phyloP scores from a whole-genome alignment of 2,329 filamentous ascomycete genomes.

The Scedosporium dehoogii region DNA sequence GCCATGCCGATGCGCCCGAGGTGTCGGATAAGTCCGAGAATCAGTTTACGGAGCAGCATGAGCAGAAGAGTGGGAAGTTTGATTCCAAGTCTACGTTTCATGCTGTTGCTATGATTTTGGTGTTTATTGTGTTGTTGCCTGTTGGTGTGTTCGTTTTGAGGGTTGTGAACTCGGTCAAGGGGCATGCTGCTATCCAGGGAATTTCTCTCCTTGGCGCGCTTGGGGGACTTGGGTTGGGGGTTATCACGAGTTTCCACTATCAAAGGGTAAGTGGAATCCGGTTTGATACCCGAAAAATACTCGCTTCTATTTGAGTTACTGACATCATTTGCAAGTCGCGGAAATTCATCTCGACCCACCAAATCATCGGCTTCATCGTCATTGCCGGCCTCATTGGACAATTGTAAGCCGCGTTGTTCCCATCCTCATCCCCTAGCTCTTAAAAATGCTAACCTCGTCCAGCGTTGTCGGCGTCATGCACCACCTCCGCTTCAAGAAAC shows the following conservation, averaged over 20 bases:
- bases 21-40: slow-evolving; percentile 22
- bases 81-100: slow-evolving; percentile 34
- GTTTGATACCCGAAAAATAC: no score
- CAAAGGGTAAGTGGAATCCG: slow-evolving; percentile 34
- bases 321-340: slow-evolving; percentile 30
- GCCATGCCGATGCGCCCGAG: slow-evolving; percentile 29
- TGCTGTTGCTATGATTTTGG: slow-evolving; percentile 43
- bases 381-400: slow-evolving; percentile 41
- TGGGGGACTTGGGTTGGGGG: slow-evolving; percentile 39
- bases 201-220: slow-evolving; percentile 38
- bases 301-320: not conserved
- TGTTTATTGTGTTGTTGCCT: slow-evolving; percentile 45
- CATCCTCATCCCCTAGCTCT: not conserved
- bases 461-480: slow-evolving; percentile 41
- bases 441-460: not conserved
- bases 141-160: slow-evolving; percentile 44
- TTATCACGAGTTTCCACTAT: slow-evolving; percentile 42
- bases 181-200: slow-evolving; percentile 44
- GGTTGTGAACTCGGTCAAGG: slow-evolving; percentile 38
- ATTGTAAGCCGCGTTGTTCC: slow-evolving; percentile 19
- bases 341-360: slow-evolving; percentile 42
- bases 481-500: slow-evolving; percentile 42
- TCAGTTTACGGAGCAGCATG: slow-evolving; percentile 25
- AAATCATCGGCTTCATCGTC: slow-evolving; percentile 48
- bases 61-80: slow-evolving; percentile 17